Base-by-base conservation (phyloP, 208 protist genomes). In the Trypanosoma congolense region DNA sequence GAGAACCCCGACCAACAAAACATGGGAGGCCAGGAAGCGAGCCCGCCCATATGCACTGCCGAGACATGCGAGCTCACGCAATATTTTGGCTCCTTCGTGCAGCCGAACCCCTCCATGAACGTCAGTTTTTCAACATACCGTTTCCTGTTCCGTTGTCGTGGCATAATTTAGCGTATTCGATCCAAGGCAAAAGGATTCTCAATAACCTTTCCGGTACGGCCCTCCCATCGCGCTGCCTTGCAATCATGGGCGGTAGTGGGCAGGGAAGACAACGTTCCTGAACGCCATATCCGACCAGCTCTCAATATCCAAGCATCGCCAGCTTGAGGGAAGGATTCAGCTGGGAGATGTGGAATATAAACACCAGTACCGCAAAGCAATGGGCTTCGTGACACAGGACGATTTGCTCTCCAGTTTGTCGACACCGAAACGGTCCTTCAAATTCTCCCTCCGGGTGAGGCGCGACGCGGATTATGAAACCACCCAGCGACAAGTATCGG, bases 191-290 rank as follows among this genome's bases (percentile, higher is more conserved):
- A 46, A 61, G 61, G 28, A 89, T 94, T 53, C 77, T 93, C 36
- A 41, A 65, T 46, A 63, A 65, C 10, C 65, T 94, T 47, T 87
- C 76, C 5, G 87, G 87, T 28, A 86, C 77, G 1, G 83, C 83
- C 30, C 68, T 87, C 47, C 82, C 83, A 19, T 67, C 65, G 43
- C 75, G 83, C 29, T 83, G 70, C 51, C 81, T 92, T 42, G 87
- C 87, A 16, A 75, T 95, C 29, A 83, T 95, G 63, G 87, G 87
- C 14, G 69, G 73, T 19, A 88, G 77, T 38, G 87, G 87, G 81
- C 87, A 28, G 87, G 87, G 49, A 95, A 95, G 69, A 91, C 87
- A 43, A 93, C 86, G 10, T 87, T 93, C 64, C 70, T 95, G 28
- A 90, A 90, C 58, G 82, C 83, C 30, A 68, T 93, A 29, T 79